Evolutionary conservation across 441 rosid species (phyloP), one percentile per base, ranked within the genome.

Genomic region (Manihot esculenta): DNA sequence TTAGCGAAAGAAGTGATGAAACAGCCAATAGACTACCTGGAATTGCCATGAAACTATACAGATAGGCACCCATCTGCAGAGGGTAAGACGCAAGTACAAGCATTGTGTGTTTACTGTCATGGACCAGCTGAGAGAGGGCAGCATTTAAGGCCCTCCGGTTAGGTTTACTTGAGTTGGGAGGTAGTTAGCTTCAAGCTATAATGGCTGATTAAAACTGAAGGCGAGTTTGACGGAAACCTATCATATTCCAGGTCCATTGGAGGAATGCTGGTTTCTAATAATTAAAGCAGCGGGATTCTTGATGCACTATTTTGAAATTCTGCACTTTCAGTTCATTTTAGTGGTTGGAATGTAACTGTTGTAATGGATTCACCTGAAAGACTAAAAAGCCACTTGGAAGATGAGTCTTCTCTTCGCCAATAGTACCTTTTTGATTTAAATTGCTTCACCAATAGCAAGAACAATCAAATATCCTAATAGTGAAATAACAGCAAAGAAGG

Each of bases 251-350:
- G 54, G 61, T 21, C 55, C 27, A 70, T 55, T 1, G 26, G 35
- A 35, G 70, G 78, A 1, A 74, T 66, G 66, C 69, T 67, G 55
- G 76, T 70, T 76, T 44, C 70, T 72, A 33, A 64, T 64, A 54
- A 73, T 64, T 49, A 65, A 26, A 73, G 21, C 58, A 23, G 60
- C 64, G 54, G 18, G 45, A 44, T 64, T 15, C 30, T 54, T 57
- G 48, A 49, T 66, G 75, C 50, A 73, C 76, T 60, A 45, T 17
- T 55, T 68, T 45, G 27, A 18, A 48, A 45, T 27, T 65, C 44
- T 49, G 47, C 69, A 64, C 30, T 50, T 51, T 35, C 7, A 8
- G 51, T 17, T 6, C 11, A 10, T 66, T n/a, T 18, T 47, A 35
- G 3, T 27, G 72, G 62, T 65, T 71, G 55, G 23, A 61, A 71